Percentiles rank a stretch among this genome's conserved stretches.
Evolutionary conservation across 2,329 filamentous ascomycete species (phyloP).

Genomic region (Colletotrichum neosansevieriae): DNA sequence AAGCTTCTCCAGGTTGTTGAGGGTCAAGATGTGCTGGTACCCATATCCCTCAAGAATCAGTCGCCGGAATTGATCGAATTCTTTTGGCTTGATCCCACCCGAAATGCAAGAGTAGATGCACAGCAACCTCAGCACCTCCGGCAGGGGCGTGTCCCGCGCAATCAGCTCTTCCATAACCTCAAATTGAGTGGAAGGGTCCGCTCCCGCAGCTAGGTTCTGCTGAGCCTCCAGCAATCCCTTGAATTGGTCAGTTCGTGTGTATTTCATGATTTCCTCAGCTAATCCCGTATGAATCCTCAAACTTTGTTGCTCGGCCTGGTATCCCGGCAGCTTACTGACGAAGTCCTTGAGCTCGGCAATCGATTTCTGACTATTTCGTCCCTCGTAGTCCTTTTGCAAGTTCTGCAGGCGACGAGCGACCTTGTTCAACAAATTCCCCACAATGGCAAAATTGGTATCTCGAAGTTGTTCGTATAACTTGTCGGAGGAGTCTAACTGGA

Average conservation of each 20-base stretch:
- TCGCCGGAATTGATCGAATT: slow-evolving; percentile 89
- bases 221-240: slow-evolving; percentile 91
- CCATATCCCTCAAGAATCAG: slow-evolving; percentile 93
- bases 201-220: slow-evolving; percentile 91
- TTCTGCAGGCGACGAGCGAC: slow-evolving; percentile 86
- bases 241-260: slow-evolving; percentile 91
- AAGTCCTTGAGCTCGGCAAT: slow-evolving; percentile 92
- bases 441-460: slow-evolving; percentile 94
- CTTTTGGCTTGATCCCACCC: slow-evolving; percentile 87
- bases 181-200: slow-evolving; percentile 89
- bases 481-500: slow-evolving; percentile 89
- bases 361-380: slow-evolving; percentile 85
- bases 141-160: slow-evolving; percentile 82
- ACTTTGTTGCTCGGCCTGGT: slow-evolving; percentile 93
- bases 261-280: slow-evolving; percentile 94
- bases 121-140: slow-evolving; percentile 85
- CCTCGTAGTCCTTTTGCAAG: slow-evolving; percentile 89
- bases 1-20: slow-evolving; percentile 89
- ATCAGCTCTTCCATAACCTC: slow-evolving; percentile 96
- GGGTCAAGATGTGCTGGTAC: slow-evolving; percentile 92
- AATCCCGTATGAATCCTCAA: slow-evolving; percentile 92
- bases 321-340: slow-evolving; percentile 91
- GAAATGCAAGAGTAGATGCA: slow-evolving; percentile 93
- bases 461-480: slow-evolving; percentile 88
- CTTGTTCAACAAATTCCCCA: slow-evolving; percentile 89